Base-by-base conservation (phyloP, 352 stramenopile species). In the Phytopythium kandeliae region DNA sequence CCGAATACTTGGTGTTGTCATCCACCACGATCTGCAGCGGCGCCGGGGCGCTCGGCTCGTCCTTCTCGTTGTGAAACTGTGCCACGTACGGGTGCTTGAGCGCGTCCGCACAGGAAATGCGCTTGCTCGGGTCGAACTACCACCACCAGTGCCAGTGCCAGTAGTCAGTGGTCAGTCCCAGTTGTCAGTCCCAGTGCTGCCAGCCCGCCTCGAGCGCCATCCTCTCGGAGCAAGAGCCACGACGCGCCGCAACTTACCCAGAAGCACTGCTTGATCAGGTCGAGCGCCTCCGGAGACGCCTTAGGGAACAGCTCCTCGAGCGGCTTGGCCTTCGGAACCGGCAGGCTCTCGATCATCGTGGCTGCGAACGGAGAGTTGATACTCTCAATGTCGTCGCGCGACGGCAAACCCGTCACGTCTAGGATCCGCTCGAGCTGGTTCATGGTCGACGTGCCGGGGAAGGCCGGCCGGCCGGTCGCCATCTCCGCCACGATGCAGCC, bases 381-480 rank as follows among this genome's bases (percentile, higher is more conserved):
- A 34, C 79, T 89, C 43, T 94, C 75, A 22, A 98, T 84, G 55
- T 98, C 92, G 13, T 96, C 80, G 13, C 65, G 53, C n/a, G 76
- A 84, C 2, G 96, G 96, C 25, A 76, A 77, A 2, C 92, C 94
- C 0, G 91, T 98, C 38, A 98, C 69, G 51, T 98, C 91, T 31
- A 98, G 69, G 45, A 98, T 98, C 42, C 93, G 95, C 66, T 98
- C 94, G 11, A 98, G 63, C 60, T 99, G 96, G 65, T 98, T 97
- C 87, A 98, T 98, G 8, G 92, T 98, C 1, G 86, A 98, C 8
- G 87, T 96, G 2, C 96, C 96, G 1, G 94, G 92, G 54, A 99
- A 98, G 4, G 96, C 77, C 15, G 96, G 95, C 22, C 89, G 75
- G 24, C 89, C 86, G 0, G 77, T 86, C n/a, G 92, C 71, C 89